Evolutionary conservation across 768 basidiomycete genomes (phyloP).

Genomic region (Rhizopogon sp.): DNA sequence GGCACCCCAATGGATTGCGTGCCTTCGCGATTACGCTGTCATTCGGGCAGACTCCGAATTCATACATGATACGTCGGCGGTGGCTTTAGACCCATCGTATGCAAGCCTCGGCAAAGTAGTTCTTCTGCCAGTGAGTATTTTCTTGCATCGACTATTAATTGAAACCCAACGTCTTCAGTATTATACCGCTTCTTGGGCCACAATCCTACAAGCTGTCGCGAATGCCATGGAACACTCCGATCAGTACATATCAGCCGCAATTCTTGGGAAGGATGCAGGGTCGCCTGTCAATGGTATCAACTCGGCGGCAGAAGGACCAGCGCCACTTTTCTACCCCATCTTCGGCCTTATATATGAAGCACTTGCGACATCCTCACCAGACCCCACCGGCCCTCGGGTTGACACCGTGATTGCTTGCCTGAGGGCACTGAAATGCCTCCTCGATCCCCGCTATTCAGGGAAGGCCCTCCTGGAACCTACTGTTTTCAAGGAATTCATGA

Average conservation of each 20-base stretch:
- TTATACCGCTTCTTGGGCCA: constrained; percentile 77
- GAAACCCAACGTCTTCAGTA: constrained; percentile 48
- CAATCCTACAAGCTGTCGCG: constrained; percentile 82
- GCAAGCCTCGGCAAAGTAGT: constrained; percentile 89
- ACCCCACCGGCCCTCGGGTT: constrained; percentile 45
- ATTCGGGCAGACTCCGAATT: constrained; percentile 88
- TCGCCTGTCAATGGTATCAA: constrained; percentile 16
- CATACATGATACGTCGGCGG: constrained; percentile 67
- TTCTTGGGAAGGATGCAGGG: constrained; percentile 56
- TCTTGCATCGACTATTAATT: not conserved
- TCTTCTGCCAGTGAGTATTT: constrained; percentile 70
- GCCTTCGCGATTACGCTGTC: constrained; percentile 88
- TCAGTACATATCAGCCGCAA: constrained; percentile 65
- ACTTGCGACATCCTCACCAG: constrained; percentile 59
- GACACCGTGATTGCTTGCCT: constrained; percentile 57
- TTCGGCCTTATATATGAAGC: constrained; percentile 96
- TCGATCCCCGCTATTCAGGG: constrained; percentile 76
- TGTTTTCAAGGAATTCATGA: constrained; percentile 87
- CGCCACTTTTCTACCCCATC: constrained; percentile 79
- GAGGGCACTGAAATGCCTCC: constrained; percentile 74
- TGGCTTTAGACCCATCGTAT: constrained; percentile 76
- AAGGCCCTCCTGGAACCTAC: constrained; percentile 74
- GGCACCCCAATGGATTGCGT: constrained; percentile 81
- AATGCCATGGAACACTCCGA: constrained; percentile 71
- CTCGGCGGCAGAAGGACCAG: constrained; percentile 49